Conservation (phyloP, 768 basidiomycete genomes). For the Tricholoma matsutake region DNA sequence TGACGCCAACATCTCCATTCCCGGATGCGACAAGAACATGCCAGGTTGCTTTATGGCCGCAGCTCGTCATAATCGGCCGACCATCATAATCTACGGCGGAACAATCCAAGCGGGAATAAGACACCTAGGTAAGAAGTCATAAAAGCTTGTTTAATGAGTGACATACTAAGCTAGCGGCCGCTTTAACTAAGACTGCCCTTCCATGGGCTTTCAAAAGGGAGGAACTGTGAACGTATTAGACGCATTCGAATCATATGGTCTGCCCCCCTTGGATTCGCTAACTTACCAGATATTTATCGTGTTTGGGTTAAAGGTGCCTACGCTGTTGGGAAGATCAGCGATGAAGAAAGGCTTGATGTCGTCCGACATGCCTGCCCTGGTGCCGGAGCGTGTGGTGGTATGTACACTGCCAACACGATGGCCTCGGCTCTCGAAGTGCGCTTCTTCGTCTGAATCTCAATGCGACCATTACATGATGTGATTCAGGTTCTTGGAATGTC, state of each 20-base stretch:
- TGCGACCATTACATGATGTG: background rate
- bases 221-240: constrained; percentile 83
- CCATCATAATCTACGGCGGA: constrained; percentile 84
- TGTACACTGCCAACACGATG: constrained; percentile 93
- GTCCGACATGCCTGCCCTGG: constrained; percentile 85
- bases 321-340: constrained; percentile 70
- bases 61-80: constrained; percentile 82
- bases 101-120: constrained; percentile 77
- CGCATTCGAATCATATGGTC: constrained; percentile 82
- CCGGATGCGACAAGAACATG: constrained; percentile 94
- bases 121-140: constrained; percentile 49
- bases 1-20: constrained; percentile 83
- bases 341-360: constrained; percentile 81
- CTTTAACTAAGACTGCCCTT: constrained; percentile 58
- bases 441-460: background rate
- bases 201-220: constrained; percentile 75
- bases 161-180: constrained; percentile 25
- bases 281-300: background rate
- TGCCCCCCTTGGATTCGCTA: constrained; percentile 1
- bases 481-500: constrained; percentile 72
- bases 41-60: constrained; percentile 87
- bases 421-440: constrained; percentile 71
- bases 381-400: constrained; percentile 82
- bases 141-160: constrained; percentile 18
- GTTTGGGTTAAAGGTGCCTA: constrained; percentile 55